Percentiles rank a stretch among this genome's conserved stretches.
phyloP scores from a whole-genome alignment of 441 rosid species.

The Metrosideros polymorpha region DNA sequence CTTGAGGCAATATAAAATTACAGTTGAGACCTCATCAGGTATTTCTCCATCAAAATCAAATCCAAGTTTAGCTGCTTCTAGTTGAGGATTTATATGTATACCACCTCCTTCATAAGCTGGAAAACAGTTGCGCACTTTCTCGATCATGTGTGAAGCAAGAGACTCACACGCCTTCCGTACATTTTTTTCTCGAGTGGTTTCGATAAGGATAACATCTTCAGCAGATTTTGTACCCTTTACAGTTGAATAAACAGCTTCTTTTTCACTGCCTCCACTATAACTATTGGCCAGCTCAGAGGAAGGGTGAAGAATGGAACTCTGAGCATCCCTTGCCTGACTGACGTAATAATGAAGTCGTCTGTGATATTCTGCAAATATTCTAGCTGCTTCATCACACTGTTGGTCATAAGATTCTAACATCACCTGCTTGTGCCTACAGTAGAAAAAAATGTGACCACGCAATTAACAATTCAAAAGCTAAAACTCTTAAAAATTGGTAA shows the following conservation, averaged over 20 bases:
- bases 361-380: constrained; percentile 86
- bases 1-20: constrained; percentile 50
- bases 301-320: constrained; percentile 45
- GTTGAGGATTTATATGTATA: constrained; percentile 65
- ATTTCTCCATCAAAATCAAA: constrained; percentile 78
- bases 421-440: constrained; percentile 77
- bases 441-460: background rate
- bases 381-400: constrained; percentile 89
- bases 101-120: constrained; percentile 96
- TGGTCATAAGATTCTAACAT: constrained; percentile 85
- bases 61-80: constrained; percentile 69
- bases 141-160: constrained; percentile 60
- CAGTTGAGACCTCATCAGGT: constrained; percentile 62
- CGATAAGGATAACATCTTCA: constrained; percentile 82
- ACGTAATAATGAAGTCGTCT: constrained; percentile 62
- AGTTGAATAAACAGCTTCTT: constrained; percentile 85
- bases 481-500: background rate
- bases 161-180: constrained; percentile 81
- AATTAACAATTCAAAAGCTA: background rate
- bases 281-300: constrained; percentile 45
- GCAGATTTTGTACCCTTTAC: constrained; percentile 69
- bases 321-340: constrained; percentile 78
- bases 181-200: constrained; percentile 69
- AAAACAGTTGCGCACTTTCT: constrained; percentile 57
- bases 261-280: constrained; percentile 37